Conservation (phyloP, 2,329 filamentous ascomycete genomes). For the Ophiostoma pallidulum region DNA sequence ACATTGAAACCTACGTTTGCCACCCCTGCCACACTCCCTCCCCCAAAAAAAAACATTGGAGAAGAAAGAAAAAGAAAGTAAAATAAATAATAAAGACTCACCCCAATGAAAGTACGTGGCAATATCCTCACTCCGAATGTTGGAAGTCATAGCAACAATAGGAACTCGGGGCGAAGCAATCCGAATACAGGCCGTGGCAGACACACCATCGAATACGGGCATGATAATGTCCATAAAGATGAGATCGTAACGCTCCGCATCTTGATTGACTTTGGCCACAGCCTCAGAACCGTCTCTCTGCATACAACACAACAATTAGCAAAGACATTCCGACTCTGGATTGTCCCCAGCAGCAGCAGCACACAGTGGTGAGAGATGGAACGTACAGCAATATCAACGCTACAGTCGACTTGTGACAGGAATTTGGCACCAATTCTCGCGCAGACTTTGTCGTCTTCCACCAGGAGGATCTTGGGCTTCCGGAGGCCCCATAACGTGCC, state of each 20-base stretch:
- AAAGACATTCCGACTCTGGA: no score
- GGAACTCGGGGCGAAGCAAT: slow-evolving; percentile 74
- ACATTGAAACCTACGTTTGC: no score
- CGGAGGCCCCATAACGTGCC: slow-evolving; percentile 48
- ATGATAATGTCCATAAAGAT: slow-evolving; percentile 95
- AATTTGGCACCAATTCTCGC: slow-evolving; percentile 61
- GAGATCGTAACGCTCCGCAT: slow-evolving; percentile 47
- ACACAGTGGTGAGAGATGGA: background rate
- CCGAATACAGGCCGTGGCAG: slow-evolving; percentile 84
- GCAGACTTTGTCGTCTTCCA: slow-evolving; percentile 70
- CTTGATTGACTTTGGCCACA: slow-evolving; percentile 65
- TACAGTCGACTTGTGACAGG: slow-evolving; percentile 54
- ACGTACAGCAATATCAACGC: slow-evolving; percentile 58
- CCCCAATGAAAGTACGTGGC: slow-evolving; percentile 96
- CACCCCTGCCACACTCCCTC: no score
- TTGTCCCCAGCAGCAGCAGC: no score
- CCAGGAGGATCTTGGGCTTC: slow-evolving; percentile 75
- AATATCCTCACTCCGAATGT: slow-evolving; percentile 92
- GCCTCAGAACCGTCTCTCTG: slow-evolving; percentile 78
- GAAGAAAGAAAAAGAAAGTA: background rate
- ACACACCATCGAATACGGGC: slow-evolving; percentile 91
- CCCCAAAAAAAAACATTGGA: background rate
- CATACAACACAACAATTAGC: slow-evolving; percentile 1
- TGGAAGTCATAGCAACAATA: slow-evolving; percentile 97
- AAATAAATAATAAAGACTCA: slow-evolving; percentile 46